Conservation (phyloP, 257 asterid genomes). For the Asclepias syriaca region DNA sequence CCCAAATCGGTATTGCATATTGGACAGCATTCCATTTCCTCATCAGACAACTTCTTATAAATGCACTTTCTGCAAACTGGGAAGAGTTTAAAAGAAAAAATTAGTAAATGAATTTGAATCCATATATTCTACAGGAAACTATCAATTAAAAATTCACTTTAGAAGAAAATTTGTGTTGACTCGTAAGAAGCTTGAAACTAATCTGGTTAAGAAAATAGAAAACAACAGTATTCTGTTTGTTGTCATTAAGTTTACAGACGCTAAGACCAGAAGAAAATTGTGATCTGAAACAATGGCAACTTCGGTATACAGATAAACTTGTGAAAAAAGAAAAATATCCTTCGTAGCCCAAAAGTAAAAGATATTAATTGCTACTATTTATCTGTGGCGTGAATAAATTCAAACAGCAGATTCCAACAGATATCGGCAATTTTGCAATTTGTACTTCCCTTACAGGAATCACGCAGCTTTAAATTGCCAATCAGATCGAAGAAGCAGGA, state of each 20-base stretch:
- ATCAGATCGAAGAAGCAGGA: constrained; percentile 24
- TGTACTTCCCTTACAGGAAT: constrained; percentile 17
- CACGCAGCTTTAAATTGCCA: constrained; percentile 8
- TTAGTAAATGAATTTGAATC: background rate
- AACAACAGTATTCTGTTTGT: background rate
- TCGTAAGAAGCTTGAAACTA: background rate
- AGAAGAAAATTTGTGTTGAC: background rate
- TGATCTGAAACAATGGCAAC: background rate
- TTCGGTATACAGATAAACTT: background rate
- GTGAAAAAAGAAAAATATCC: background rate
- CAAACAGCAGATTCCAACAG: background rate
- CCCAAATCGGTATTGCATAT: constrained; percentile 84
- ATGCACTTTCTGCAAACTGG: constrained; percentile 95
- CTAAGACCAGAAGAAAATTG: background rate
- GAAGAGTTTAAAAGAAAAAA: constrained; percentile 18
- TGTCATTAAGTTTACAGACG: background rate
- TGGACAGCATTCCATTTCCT: constrained; percentile 87
- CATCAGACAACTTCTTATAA: constrained; percentile 72
- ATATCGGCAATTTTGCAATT: constrained; percentile 10
- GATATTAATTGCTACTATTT: background rate
- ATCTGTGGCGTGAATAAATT: background rate
- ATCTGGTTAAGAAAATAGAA: background rate
- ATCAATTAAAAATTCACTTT: background rate
- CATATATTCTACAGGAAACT: background rate
- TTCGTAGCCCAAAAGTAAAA: background rate